Percentiles rank a stretch among this genome's conserved stretches.
Evolutionary conservation across 257 asterid genomes (phyloP).

Genomic region (Solanum arcanum): DNA sequence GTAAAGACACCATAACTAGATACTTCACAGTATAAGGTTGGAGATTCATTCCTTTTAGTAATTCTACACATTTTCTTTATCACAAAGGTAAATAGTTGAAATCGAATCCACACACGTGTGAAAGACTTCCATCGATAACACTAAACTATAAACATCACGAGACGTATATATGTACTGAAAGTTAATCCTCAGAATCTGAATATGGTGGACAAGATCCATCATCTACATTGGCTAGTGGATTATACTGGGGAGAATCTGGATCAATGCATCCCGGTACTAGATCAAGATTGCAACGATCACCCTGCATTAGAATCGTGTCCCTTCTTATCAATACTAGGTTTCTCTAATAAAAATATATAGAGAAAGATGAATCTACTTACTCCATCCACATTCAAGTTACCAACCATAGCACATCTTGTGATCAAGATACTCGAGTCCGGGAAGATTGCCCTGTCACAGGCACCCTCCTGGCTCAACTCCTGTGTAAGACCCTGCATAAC

Average conservation of each 20-base stretch:
- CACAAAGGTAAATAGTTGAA: background rate
- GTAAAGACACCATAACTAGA: background rate
- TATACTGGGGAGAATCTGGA: slow-evolving; percentile 48
- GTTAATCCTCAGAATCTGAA: slow-evolving; percentile 52
- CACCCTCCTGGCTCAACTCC: slow-evolving; percentile 76
- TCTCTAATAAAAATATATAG: background rate
- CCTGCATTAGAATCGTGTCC: slow-evolving; percentile 30
- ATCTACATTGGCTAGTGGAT: slow-evolving; percentile 72
- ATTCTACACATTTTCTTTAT: background rate
- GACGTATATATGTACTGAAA: background rate
- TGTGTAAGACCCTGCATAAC: slow-evolving; percentile 52
- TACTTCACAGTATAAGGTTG: background rate
- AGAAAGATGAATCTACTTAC: slow-evolving; percentile 25
- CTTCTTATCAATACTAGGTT: background rate
- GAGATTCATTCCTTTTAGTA: background rate
- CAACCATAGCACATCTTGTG: slow-evolving; percentile 64
- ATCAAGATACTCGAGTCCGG: slow-evolving; percentile 49
- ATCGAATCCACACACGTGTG: background rate
- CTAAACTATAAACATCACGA: background rate
- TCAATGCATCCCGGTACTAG: slow-evolving; percentile 64
- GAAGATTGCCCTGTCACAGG: slow-evolving; percentile 73
- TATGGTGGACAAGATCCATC: slow-evolving; percentile 87
- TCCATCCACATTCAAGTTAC: slow-evolving; percentile 58
- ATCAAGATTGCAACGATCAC: slow-evolving; percentile 79
- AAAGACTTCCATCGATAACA: background rate